Base-by-base conservation (phyloP, 176 grass and related monocot species). In the Cenchrus fungigraminus region DNA sequence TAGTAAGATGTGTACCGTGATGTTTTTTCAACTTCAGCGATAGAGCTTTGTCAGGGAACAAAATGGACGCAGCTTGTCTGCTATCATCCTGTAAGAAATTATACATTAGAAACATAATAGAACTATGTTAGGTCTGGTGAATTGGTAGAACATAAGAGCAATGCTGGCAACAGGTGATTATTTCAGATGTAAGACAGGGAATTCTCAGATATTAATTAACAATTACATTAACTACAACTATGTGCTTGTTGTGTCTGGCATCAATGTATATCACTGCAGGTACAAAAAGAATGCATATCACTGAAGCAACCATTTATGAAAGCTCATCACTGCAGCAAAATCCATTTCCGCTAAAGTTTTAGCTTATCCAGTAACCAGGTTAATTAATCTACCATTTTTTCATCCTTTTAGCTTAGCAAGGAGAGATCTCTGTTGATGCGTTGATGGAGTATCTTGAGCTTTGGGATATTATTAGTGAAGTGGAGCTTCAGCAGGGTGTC, bases 11-110 rank as follows among this genome's bases (percentile, higher is more conserved):
- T 43, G 42, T 94, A 98, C 97, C 97, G 42, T 98, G 97, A 91
- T 98, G 91, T 83, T 98, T 98, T 84, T 95, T 98, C 85, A 87
- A 86, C 85, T 88, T 98, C 53, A 95, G 71, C 17, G 53, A 82
- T 68, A 62, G 62, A 83, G 71, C 80, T 67, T 89, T 88, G 52
- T 87, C 88, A 6, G 97, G 97, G 85, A 95, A 98, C 89, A 98
- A 87, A 34, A 85, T 68, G 37, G 82, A 88, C 72, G 97, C 97
- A 86, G 84, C 81, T 92, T 86, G 89, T 70, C 97, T 92, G 86
- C 93, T 98, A 89, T 98, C 91, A 82, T 98, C 97, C 97, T 98
- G 89, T 54, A 73, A 85, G 17, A 61, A 42, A 69, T 76, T 62
- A 82, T 34, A 53, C 4, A 84, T 4, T 40, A 70, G 0, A 25